A percentile compares a stretch with the other conserved stretches of the same genome.
phyloP scores from a whole-genome alignment of 2,329 filamentous ascomycete genomes.

The Pyricularia sp. region DNA sequence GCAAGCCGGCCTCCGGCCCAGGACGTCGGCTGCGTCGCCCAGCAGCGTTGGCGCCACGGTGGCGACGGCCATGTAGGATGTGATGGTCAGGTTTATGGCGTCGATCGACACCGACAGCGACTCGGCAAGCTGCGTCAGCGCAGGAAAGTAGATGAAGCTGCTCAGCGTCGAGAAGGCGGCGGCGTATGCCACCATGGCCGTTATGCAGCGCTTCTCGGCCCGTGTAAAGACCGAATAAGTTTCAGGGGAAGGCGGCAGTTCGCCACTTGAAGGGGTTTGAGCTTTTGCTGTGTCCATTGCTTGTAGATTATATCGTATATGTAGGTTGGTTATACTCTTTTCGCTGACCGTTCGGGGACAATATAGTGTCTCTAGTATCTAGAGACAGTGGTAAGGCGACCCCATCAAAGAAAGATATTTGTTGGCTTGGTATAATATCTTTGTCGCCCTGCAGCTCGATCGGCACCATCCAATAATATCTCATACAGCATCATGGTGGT shows the following conservation, averaged over 20 bases:
- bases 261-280: neutral
- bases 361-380: neutral
- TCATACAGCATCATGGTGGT: neutral
- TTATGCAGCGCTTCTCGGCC: constrained; percentile 32
- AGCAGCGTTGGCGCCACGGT: constrained; percentile 40
- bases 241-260: neutral
- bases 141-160: constrained; percentile 34
- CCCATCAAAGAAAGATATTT: neutral
- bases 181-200: constrained; percentile 37
- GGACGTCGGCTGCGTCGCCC: constrained; percentile 40
- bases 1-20: constrained; percentile 39
- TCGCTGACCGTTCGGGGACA: neutral
- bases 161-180: constrained; percentile 24
- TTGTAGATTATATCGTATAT: neutral
- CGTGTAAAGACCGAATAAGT: constrained; percentile 19
- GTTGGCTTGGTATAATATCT: neutral
- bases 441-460: neutral
- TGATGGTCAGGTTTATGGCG: constrained; percentile 30
- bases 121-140: constrained; percentile 29
- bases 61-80: constrained; percentile 39
- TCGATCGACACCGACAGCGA: constrained; percentile 23
- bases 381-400: too few species aligned
- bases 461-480: neutral
- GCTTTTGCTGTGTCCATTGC: neutral
- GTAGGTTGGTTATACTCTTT: too few species aligned